Percentiles rank a stretch among this genome's conserved stretches.
phyloP scores from a whole-genome alignment of 2,329 filamentous ascomycete genomes.

The Fusarium euwallaceae region DNA sequence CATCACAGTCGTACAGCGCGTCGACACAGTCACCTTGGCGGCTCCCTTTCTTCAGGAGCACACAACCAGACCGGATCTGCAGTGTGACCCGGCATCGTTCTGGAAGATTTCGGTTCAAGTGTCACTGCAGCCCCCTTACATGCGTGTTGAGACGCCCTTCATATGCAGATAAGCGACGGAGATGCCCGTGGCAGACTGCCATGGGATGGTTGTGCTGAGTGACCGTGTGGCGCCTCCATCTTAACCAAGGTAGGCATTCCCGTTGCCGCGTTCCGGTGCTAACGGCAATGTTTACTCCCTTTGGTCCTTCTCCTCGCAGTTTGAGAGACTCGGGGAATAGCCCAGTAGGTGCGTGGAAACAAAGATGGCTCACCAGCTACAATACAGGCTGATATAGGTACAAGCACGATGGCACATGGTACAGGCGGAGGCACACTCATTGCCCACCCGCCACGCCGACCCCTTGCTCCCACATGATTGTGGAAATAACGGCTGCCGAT shows the following conservation, averaged over 20 bases:
- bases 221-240: slow-evolving; percentile 30
- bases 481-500: slow-evolving; percentile 26
- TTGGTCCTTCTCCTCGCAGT: slow-evolving; percentile 7
- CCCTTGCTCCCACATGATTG: slow-evolving; percentile 8
- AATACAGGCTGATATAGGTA: slow-evolving; percentile 1
- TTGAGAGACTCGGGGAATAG: neutral
- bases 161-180: slow-evolving; percentile 47
- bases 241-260: slow-evolving; percentile 8
- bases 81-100: slow-evolving; percentile 32
- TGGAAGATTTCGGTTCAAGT: slow-evolving; percentile 41
- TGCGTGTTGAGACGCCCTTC: slow-evolving; percentile 21
- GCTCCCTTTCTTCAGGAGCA: neutral
- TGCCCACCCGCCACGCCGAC: neutral
- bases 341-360: neutral
- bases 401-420: neutral
- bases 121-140: slow-evolving; percentile 30
- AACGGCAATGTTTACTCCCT: slow-evolving; percentile 23
- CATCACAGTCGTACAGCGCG: neutral
- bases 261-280: slow-evolving; percentile 19
- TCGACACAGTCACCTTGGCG: neutral
- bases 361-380: neutral
- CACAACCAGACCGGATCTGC: slow-evolving; percentile 18
- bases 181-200: slow-evolving; percentile 34
- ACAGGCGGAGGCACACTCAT: neutral
- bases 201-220: slow-evolving; percentile 33